Evolutionary conservation across 768 basidiomycete genomes (phyloP), one percentile per base, ranked within the genome.

Genomic region (Sporobolomyces phaffii): DNA sequence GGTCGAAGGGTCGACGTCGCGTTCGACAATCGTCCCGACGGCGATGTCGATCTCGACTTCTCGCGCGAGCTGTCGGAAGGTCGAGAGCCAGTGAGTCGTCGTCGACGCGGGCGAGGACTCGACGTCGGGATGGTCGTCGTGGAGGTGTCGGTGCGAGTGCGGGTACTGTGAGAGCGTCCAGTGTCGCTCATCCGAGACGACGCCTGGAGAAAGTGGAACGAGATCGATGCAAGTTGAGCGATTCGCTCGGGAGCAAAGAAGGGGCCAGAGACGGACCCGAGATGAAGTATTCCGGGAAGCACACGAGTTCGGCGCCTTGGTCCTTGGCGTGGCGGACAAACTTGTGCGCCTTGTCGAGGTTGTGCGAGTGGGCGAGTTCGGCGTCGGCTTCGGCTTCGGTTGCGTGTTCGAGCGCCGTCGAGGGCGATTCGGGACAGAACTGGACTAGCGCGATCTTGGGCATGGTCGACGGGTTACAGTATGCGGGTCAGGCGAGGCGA

Each of bases 1-100:
- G 3, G 41, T 44, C 22, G 24, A n/a, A 0, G 36, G 40, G 34
- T 65, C 53, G 24, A 61, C 59, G 7, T 62, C 45, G n/a, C 60
- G 63, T 59, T 74, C 73, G 18, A 74, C 73, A 34, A 74, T 69
- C 38, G 73, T 74, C 9, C 73, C 73, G 48, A 67, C 66, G 22
- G 64, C 71, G 22, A 74, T 72, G 54, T 74, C 73, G 36, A 72
- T 57, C 17, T 36, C 14, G 44, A 69, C 65, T n/a, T 66, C 54
- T 24, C 48, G 51, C 5, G 73, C 73, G 48, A 74, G 69, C 11
- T 17, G 2, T 31, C 45, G 62, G 59, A 72, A 72, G 5, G 62
- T 22, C 24, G 53, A 26, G 17, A 72, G 62, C 65, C 65, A 72
- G 53, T 66, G 65, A 20, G 31, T 22, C 10, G 56, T 26, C 0